Evolutionary conservation across 768 basidiomycete genomes (phyloP).

Genomic region (Artomyces pyxidatus): DNA sequence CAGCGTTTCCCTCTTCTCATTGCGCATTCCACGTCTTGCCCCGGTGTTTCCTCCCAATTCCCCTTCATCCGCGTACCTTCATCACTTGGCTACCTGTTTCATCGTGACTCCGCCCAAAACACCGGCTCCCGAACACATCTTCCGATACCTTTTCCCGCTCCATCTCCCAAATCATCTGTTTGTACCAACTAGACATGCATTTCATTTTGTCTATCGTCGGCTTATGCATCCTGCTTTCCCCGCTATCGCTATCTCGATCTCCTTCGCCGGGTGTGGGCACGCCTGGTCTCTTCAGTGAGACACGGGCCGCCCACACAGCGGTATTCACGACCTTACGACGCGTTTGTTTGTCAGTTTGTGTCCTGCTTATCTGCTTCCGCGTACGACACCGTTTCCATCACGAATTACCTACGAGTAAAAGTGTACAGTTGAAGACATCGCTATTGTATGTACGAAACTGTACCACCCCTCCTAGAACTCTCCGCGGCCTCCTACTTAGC

Average conservation of each 20-base stretch:
- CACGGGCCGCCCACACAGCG: neutral
- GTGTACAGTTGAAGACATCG: neutral
- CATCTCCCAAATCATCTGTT: slow-evolving; percentile 20
- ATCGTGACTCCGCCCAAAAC: slow-evolving; percentile 3
- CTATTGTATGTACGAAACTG: neutral
- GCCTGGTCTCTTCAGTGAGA: too few species aligned
- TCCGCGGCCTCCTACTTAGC: too few species aligned
- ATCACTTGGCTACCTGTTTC: neutral
- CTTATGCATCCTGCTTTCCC: slow-evolving; percentile 27
- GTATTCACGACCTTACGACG: too few species aligned
- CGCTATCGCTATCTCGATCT: slow-evolving; percentile 11
- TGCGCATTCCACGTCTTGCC: neutral
- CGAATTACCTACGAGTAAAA: neutral
- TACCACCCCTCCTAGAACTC: too few species aligned
- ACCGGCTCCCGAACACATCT: slow-evolving; percentile 19
- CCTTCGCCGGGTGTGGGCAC: slow-evolving; percentile 3
- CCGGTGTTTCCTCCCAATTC: too few species aligned
- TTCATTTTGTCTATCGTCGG: slow-evolving; percentile 23
- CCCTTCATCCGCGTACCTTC: neutral
- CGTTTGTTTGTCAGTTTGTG: too few species aligned
- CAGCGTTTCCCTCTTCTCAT: neutral
- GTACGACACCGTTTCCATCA: too few species aligned
- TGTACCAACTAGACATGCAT: slow-evolving; percentile 75
- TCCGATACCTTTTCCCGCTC: slow-evolving; percentile 14
- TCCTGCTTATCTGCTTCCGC: too few species aligned